Evolutionary conservation across 805 yeast species (phyloP).

Genomic region (Yarrowia deformans): DNA sequence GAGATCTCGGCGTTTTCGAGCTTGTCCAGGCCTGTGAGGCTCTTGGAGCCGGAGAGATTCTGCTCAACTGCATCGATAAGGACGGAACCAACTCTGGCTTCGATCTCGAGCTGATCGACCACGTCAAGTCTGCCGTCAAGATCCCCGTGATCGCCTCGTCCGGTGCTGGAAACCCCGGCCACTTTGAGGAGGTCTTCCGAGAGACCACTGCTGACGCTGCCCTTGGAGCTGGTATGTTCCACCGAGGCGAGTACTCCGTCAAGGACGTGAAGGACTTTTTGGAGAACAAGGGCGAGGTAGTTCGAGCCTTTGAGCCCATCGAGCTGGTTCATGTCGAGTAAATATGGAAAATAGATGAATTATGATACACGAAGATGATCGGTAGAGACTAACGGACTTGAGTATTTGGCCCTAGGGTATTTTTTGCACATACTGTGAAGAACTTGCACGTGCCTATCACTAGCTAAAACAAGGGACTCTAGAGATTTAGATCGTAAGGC

Average conservation of each 20-base stretch:
- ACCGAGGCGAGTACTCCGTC: constrained; percentile 91
- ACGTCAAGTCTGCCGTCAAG: constrained; percentile 74
- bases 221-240: constrained; percentile 98
- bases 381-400: no score
- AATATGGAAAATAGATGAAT: neutral
- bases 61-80: constrained; percentile 92
- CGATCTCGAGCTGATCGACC: constrained; percentile 83
- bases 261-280: constrained; percentile 78
- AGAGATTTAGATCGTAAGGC: no score
- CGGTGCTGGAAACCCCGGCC: constrained; percentile 95
- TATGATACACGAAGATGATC: neutral
- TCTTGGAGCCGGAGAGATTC: constrained; percentile 94
- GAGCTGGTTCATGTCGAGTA: constrained; percentile 7
- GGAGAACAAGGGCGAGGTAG: constrained; percentile 66
- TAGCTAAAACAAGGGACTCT: no score
- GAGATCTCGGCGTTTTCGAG: constrained; percentile 91
- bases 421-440: no score
- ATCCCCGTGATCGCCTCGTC: constrained; percentile 97
- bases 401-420: no score
- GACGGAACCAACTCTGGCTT: constrained; percentile 97
- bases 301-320: constrained; percentile 47
- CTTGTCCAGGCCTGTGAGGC: constrained; percentile 87
- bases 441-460: no score
- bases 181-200: constrained; percentile 85
- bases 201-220: constrained; percentile 93